Percentiles rank a stretch among this genome's conserved stretches.
These are phyloP conservation scores for Pseudonitzschia multiseries DNA, from an alignment of 108 stramenopile species.

Conservation along the genomic window DNA sequence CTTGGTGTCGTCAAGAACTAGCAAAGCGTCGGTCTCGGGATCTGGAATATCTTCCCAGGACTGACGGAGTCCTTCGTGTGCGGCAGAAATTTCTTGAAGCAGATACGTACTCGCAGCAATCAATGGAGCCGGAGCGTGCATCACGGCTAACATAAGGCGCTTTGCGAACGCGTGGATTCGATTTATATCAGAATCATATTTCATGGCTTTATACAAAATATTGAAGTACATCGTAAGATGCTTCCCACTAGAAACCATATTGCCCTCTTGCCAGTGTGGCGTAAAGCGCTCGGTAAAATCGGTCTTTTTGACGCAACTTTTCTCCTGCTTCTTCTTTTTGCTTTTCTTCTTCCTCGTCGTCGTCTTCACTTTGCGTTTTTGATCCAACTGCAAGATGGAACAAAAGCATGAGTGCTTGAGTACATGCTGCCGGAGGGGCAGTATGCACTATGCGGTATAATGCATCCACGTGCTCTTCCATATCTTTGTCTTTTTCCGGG, in stretches of 20 bases:
- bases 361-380: slow-evolving; percentile 24
- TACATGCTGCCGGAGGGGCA: slow-evolving; percentile 77
- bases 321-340: slow-evolving; percentile 14
- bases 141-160: slow-evolving; percentile 75
- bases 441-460: slow-evolving; percentile 90
- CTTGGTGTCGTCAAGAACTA: slow-evolving; percentile 62
- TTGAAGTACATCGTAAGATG: slow-evolving; percentile 94
- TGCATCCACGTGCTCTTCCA: slow-evolving; percentile 90
- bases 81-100: slow-evolving; percentile 82
- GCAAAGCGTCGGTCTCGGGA: slow-evolving; percentile 10
- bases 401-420: slow-evolving; percentile 94
- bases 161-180: slow-evolving; percentile 87
- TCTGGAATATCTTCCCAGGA: slow-evolving; percentile 35
- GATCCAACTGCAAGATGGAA: slow-evolving; percentile 80
- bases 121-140: slow-evolving; percentile 72
- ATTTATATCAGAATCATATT: slow-evolving; percentile 66
- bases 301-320: slow-evolving; percentile 37
- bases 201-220: slow-evolving; percentile 94
- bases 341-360: slow-evolving; percentile 18
- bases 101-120: slow-evolving; percentile 87
- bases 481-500: slow-evolving; percentile 57
- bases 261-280: slow-evolving; percentile 65
- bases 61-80: slow-evolving; percentile 51
- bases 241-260: slow-evolving; percentile 67
- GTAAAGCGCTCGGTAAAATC: slow-evolving; percentile 96